A percentile compares a stretch with the other conserved stretches of the same genome.
These are phyloP conservation scores for Sporisorium reilianum DNA, from an alignment of 1,284 basidiomycete genomes.

Conservation along the genomic window DNA sequence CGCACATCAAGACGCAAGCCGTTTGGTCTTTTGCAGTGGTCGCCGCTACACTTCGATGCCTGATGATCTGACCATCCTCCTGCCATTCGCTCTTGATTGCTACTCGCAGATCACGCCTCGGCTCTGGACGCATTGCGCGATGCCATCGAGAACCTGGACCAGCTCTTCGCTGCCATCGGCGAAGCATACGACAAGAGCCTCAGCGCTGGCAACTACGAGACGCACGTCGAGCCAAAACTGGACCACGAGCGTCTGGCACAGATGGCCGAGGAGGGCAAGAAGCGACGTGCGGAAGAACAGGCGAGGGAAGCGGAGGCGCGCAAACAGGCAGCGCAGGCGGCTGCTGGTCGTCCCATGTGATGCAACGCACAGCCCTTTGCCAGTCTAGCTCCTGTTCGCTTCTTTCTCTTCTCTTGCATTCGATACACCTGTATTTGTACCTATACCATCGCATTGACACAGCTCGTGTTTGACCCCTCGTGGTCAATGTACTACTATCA, in stretches of 20 bases:
- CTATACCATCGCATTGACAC: conserved; percentile 24
- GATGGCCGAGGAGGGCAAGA: conserved; percentile 46
- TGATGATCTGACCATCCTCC: conserved; percentile 2
- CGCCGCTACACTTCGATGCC: neutral
- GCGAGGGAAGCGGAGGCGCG: conserved; percentile 42
- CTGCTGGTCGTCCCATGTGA: conserved; percentile 48
- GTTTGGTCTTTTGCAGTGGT: conserved; percentile 13
- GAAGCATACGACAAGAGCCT: conserved; percentile 60
- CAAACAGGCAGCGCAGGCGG: conserved; percentile 34
- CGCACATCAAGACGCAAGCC: conserved; percentile 19
- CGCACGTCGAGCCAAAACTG: conserved; percentile 47
- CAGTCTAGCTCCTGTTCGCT: neutral
- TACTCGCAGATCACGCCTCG: conserved; percentile 39
- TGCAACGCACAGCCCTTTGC: neutral
- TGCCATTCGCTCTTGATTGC: neutral
- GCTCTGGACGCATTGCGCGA: conserved; percentile 61
- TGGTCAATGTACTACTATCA: conserved; percentile 37
- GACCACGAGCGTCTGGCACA: conserved; percentile 46
- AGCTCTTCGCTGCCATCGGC: conserved; percentile 59
- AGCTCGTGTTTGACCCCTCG: conserved; percentile 6
- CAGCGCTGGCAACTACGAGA: conserved; percentile 55
- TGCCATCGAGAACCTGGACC: conserved; percentile 62
- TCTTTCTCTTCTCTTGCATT: conserved; percentile 15
- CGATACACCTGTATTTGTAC: conserved; percentile 38
- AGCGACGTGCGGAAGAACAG: conserved; percentile 42